Evolutionary conservation across 169 alveolate species (phyloP).

Genomic region (Theileria sp.): DNA sequence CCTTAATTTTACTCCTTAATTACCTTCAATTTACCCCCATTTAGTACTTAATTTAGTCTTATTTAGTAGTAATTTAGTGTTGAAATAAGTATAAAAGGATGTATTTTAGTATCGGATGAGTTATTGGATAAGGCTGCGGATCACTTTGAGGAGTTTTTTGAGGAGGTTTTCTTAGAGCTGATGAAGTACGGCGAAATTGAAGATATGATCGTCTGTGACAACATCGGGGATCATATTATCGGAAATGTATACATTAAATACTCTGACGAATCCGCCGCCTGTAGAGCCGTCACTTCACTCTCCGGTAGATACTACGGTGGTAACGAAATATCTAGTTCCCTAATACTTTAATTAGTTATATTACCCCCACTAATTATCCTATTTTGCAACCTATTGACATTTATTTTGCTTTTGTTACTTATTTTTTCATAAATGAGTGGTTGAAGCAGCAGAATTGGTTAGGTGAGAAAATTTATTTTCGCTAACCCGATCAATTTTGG

Average conservation of each 20-base stretch:
- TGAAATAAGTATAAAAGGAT: no score
- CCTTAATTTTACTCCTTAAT: no score
- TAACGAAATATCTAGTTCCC: no score
- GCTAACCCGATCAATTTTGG: background rate
- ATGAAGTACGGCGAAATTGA: conserved; percentile 97
- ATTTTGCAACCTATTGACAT: no score
- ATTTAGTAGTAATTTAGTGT: no score
- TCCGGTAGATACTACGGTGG: conserved; percentile 93
- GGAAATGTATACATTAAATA: conserved; percentile 97
- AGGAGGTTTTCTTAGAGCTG: conserved; percentile 95
- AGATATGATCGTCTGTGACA: conserved; percentile 98
- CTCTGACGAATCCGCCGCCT: conserved; percentile 94
- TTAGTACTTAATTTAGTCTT: no score
- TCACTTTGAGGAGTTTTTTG: conserved; percentile 97
- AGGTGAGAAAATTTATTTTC: background rate
- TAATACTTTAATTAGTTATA: background rate
- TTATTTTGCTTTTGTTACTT: no score
- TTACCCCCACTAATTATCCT: background rate
- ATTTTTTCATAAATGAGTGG: no score
- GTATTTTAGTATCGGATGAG: conserved; percentile 83
- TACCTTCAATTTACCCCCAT: no score
- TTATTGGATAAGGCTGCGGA: conserved; percentile 95
- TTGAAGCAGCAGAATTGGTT: background rate
- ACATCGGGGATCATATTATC: conserved; percentile 98
- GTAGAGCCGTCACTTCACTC: conserved; percentile 88